These are phyloP conservation scores for Talaromyces sp. DNA, from an alignment of 2,329 filamentous ascomycete species.

Conservation along the genomic window DNA sequence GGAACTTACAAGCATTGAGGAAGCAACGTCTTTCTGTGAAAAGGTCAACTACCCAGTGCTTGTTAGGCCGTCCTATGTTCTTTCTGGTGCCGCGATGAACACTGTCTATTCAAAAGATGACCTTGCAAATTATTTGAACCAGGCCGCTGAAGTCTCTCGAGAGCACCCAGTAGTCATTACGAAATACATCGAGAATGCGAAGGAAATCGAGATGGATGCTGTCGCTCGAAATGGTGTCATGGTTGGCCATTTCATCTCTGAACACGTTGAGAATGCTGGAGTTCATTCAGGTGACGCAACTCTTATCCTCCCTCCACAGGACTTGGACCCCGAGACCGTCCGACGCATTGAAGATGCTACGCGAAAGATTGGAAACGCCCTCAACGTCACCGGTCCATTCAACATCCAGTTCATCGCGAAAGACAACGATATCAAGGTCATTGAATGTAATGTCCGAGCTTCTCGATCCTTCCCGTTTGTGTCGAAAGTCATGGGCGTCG, in stretches of 20 bases:
- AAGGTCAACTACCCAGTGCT: conserved; percentile 89
- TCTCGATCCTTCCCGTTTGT: conserved; percentile 97
- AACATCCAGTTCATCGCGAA: conserved; percentile 99
- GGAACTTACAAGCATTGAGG: conserved; percentile 89
- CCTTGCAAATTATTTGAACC: conserved; percentile 77
- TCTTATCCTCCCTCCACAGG: conserved; percentile 88
- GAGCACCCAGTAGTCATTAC: conserved; percentile 98
- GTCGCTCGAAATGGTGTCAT: conserved; percentile 86
- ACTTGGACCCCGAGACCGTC: conserved; percentile 84
- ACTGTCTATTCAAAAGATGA: conserved; percentile 96
- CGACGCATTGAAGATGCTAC: conserved; percentile 90
- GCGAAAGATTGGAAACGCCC: conserved; percentile 84
- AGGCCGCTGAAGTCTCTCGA: conserved; percentile 87
- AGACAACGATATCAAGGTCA: conserved; percentile 99
- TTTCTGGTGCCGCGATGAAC: conserved; percentile 98
- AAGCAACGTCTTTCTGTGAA: conserved; percentile 80
- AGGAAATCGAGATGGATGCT: conserved; percentile 99
- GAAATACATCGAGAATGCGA: conserved; percentile 98
- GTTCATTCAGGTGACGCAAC: conserved; percentile 98
- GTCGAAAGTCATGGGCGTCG: conserved; percentile 96
- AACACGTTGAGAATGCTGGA: conserved; percentile 97
- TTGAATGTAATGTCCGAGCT: conserved; percentile 96
- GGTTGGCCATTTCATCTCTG: conserved; percentile 93
- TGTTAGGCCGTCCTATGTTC: conserved; percentile 91
- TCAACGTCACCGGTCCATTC: conserved; percentile 94